These are phyloP conservation scores for Starmera amethionina DNA, from an alignment of 805 yeast genomes.

Conservation along the genomic window DNA sequence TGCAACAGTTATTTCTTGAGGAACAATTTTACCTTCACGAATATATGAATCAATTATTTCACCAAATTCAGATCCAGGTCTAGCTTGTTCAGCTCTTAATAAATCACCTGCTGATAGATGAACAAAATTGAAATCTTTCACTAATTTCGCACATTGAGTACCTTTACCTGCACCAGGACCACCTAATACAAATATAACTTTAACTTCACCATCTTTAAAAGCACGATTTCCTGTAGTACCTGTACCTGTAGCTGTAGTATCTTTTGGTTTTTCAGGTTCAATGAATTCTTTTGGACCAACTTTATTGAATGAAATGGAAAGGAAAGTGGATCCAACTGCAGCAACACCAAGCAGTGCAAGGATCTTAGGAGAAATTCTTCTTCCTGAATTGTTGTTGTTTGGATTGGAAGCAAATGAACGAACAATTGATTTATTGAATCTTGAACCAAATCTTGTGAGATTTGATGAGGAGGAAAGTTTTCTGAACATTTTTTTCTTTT, in stretches of 20 bases:
- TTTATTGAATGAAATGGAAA: slow-evolving; percentile 32
- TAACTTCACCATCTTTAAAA: slow-evolving; percentile 55
- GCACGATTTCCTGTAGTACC: slow-evolving; percentile 26
- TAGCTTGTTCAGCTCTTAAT: slow-evolving; percentile 81
- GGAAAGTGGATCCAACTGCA: slow-evolving; percentile 40
- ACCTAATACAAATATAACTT: slow-evolving; percentile 85
- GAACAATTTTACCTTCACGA: slow-evolving; percentile 85
- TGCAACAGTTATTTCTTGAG: slow-evolving; percentile 83
- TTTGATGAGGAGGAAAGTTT: too few species aligned
- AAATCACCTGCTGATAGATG: slow-evolving; percentile 97
- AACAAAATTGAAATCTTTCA: slow-evolving; percentile 67
- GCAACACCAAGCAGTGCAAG: slow-evolving; percentile 21
- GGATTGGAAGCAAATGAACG: not conserved
- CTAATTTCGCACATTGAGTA: slow-evolving; percentile 86
- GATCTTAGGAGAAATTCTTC: too few species aligned
- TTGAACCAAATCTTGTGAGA: too few species aligned
- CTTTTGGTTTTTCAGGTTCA: slow-evolving; percentile 25
- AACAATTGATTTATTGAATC: too few species aligned
- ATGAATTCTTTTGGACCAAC: slow-evolving; percentile 33
- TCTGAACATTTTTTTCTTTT: too few species aligned
- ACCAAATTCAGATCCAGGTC: slow-evolving; percentile 78
- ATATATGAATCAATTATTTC: slow-evolving; percentile 76
- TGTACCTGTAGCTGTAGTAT: slow-evolving; percentile 3
- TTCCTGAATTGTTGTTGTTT: not conserved
- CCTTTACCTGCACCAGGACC: slow-evolving; percentile 99